phyloP scores from a whole-genome alignment of 805 yeast genomes.

The Candida rishiriensis region DNA sequence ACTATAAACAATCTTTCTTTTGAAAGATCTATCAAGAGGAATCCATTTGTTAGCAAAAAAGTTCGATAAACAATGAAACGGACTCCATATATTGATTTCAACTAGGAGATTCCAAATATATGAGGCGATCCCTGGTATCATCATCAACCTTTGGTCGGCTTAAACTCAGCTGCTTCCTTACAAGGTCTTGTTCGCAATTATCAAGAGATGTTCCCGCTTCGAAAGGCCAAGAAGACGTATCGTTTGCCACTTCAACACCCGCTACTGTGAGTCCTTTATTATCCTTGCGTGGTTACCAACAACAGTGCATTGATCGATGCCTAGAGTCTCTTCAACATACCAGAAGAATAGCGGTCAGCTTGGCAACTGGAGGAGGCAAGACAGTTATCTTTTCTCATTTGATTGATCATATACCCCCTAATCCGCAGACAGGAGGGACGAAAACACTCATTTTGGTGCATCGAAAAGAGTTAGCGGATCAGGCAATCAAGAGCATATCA shows the following conservation, averaged over 20 bases:
- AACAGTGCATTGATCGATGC: constrained; percentile 60
- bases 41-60: too few relatives aligned
- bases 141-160: too few relatives aligned
- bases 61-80: too few relatives aligned
- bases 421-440: constrained; percentile 26
- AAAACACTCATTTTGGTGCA: constrained; percentile 69
- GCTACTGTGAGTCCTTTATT: not conserved
- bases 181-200: too few relatives aligned
- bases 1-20: too few relatives aligned
- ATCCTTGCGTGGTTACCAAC: constrained; percentile 48
- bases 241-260: not conserved
- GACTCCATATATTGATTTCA: too few relatives aligned
- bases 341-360: constrained; percentile 67
- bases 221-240: too few relatives aligned
- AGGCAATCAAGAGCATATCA: constrained; percentile 52
- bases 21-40: too few relatives aligned
- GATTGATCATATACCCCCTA: constrained; percentile 35
- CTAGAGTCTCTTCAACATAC: constrained; percentile 37
- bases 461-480: constrained; percentile 71
- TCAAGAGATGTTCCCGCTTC: too few relatives aligned
- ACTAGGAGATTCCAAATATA: too few relatives aligned
- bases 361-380: constrained; percentile 95
- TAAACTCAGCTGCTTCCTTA: too few relatives aligned
- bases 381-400: constrained; percentile 71
- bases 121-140: too few relatives aligned